Evolutionary conservation across 257 asterid species (phyloP), one percentile per base, ranked within the genome.

Genomic region (Mitragyna speciosa): DNA sequence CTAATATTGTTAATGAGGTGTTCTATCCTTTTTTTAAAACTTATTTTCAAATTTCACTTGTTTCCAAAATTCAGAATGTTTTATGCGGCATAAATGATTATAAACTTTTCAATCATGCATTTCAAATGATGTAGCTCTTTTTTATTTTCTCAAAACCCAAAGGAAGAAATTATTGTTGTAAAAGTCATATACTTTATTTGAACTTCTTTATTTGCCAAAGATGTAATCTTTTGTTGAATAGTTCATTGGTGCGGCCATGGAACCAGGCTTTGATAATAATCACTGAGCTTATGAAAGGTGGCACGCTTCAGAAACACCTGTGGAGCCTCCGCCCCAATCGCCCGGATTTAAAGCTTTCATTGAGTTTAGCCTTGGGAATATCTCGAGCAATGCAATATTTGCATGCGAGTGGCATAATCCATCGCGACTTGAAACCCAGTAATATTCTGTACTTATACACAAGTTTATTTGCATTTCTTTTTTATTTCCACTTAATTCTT

Each of bases 371-470:
- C 30, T 65, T 90, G 77, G 87, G 81, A 24, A 87, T 91, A 70
- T 91, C 93, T 52, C 88, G 67, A n/a, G 93, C 92, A 12, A 90
- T 91, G 96, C 89, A 84, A 75, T 84, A 90, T 81, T 88, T 91
- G 78, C 96, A 91, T 68, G 84, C 56, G 36, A 84, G 80, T 75
- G 85, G 90, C 82, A 86, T 90, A 28, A 85, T 91, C 79, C 96
- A 90, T 80, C 91, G 94, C 0, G 96, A 91, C 70, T 76, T 91
- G 76, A 90, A 91, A 82, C 94, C 96, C 72, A 85, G 96, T 91
- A 90, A 83, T 52, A 63, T 39, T 80, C 66, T 69, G 20, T 67
- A 51, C 54, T 28, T 36, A 5, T 56, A 47, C n/a, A 74, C n/a
- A 56, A 74, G 36, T 74, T 73, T 56, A 33, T 74, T 73, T 56